Conservation (phyloP, 768 basidiomycete genomes). For the Wakefieldia striispora region DNA sequence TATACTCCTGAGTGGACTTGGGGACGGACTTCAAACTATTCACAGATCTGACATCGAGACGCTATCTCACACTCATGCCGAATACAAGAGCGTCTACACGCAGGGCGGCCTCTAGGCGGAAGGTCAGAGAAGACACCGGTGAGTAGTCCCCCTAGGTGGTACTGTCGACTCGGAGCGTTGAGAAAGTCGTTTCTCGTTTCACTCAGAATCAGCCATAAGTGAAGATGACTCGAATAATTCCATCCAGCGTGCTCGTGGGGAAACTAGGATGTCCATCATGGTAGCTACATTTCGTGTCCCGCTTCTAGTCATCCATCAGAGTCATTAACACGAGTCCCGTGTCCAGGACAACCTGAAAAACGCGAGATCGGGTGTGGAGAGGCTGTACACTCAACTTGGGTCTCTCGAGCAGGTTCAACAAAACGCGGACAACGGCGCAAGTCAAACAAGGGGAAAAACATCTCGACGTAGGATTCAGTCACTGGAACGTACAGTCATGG, state of each 20-base stretch:
- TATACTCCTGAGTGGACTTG: no score
- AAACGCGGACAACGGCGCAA: not conserved
- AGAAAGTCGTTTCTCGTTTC: no score
- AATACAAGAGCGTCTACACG: conserved; percentile 12
- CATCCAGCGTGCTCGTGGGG: not conserved
- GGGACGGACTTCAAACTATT: no score
- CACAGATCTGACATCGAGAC: no score
- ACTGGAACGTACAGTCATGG: conserved; percentile 5
- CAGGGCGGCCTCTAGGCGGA: not conserved
- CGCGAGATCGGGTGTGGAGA: conserved; percentile 7
- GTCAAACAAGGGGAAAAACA: not conserved
- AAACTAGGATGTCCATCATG: conserved; percentile 2
- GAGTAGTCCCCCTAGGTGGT: not conserved
- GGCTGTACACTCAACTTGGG: conserved; percentile 6
- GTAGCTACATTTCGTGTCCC: conserved; percentile 2
- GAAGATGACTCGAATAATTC: not conserved
- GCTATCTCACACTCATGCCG: conserved; percentile 3
- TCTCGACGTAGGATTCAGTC: conserved; percentile 7
- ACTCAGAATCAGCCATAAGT: conserved; percentile 1
- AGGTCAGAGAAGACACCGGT: not conserved
- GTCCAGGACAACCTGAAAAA: conserved; percentile 9
- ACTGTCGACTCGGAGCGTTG: no score
- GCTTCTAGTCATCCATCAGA: not conserved
- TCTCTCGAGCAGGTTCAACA: conserved; percentile 7
- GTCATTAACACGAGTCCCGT: not conserved